Percentiles rank a stretch among this genome's conserved stretches.
These are phyloP conservation scores for Botryobasidium botryosum DNA, from an alignment of 768 basidiomycete species.

Conservation along the genomic window DNA sequence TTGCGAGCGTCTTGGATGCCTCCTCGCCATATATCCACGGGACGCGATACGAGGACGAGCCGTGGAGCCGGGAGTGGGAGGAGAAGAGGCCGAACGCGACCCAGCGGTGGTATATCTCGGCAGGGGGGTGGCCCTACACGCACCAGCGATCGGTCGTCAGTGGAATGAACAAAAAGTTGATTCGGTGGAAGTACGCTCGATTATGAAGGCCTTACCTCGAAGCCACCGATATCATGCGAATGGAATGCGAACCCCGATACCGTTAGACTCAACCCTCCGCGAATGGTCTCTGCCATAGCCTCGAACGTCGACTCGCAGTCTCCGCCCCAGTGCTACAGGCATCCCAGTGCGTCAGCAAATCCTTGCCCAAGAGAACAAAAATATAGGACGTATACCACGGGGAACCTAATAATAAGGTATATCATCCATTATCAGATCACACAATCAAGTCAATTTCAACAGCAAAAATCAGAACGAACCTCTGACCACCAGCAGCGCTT, in stretches of 20 bases:
- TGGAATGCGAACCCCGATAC: slow-evolving; percentile 54
- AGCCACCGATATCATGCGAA: slow-evolving; percentile 64
- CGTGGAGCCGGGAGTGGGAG: slow-evolving; percentile 58
- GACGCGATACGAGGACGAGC: slow-evolving; percentile 55
- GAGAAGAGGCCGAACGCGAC: slow-evolving; percentile 63
- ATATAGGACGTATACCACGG: no score
- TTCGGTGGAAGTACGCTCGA: background rate
- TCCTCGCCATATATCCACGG: slow-evolving; percentile 56
- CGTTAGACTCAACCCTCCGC: slow-evolving; percentile 47
- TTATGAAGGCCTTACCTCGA: slow-evolving; percentile 25
- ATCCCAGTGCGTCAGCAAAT: no score
- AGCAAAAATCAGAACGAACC: slow-evolving; percentile 29
- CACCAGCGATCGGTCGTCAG: background rate
- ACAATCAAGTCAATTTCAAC: no score
- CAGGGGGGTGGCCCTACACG: slow-evolving; percentile 40
- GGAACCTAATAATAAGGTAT: no score
- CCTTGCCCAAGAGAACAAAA: no score
- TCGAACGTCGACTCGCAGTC: slow-evolving; percentile 65
- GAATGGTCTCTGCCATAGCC: slow-evolving; percentile 59
- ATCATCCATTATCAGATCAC: no score
- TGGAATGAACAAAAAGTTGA: background rate
- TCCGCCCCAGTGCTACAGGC: slow-evolving; percentile 41
- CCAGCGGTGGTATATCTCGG: slow-evolving; percentile 60
- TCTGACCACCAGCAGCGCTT: slow-evolving; percentile 51
- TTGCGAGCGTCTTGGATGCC: slow-evolving; percentile 23